A percentile compares a stretch with the other conserved stretches of the same genome.
These are phyloP conservation scores for Kalaharituber pfeilii DNA, from an alignment of 2,329 filamentous ascomycete species.

Conservation along the genomic window DNA sequence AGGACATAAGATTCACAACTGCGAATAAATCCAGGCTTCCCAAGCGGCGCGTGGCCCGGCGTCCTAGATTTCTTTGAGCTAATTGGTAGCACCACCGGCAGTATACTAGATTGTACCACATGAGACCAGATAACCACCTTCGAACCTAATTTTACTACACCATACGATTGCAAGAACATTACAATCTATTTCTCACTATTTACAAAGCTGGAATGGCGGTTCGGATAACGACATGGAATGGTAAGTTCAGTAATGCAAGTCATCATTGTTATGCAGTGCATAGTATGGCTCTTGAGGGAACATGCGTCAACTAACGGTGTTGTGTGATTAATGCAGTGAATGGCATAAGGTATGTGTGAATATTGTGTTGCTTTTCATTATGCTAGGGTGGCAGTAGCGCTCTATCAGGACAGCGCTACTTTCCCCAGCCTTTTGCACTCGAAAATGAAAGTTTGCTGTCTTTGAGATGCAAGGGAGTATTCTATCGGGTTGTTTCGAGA, in stretches of 20 bases:
- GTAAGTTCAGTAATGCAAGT: conserved; percentile 30
- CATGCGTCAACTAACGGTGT: conserved; percentile 17
- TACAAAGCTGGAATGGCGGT: no score
- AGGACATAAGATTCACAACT: no score
- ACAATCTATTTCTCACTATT: no score
- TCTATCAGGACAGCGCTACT: not conserved
- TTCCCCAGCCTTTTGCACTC: not conserved
- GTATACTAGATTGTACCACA: no score
- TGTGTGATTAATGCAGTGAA: conserved; percentile 42
- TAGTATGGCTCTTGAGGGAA: conserved; percentile 1
- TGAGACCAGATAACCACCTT: no score
- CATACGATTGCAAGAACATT: no score
- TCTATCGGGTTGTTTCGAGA: not conserved
- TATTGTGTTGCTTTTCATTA: not conserved
- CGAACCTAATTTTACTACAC: no score
- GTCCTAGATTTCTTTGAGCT: no score
- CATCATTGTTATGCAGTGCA: not conserved
- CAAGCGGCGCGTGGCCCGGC: no score
- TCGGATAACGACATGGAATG: conserved; percentile 81
- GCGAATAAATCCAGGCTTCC: no score
- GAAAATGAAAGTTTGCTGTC: not conserved
- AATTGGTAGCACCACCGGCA: no score
- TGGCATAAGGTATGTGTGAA: conserved; percentile 47
- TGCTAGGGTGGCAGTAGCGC: not conserved
- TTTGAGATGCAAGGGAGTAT: no score